Base-by-base conservation (phyloP, 345 rosid genomes). In the Rhodamnia rubescens region DNA sequence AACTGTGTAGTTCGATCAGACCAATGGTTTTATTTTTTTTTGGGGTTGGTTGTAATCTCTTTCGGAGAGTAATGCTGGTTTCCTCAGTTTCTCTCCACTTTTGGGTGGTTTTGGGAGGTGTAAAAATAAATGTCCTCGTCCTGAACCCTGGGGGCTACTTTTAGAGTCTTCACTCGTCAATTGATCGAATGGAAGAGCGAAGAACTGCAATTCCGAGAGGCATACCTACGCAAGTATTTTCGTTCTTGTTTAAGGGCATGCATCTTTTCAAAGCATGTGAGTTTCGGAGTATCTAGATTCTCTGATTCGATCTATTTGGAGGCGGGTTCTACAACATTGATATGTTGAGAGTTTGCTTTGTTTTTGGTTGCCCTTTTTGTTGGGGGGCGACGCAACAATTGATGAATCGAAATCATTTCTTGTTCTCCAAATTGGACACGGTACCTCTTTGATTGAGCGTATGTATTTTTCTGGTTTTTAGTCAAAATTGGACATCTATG, bases 1-100 rank as follows among this genome's bases (percentile, higher is more conserved):
- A 50, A 86, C 89, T 78, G 82, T 56, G 74, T 83, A 86, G 69
- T 81, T 85, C 53, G 80, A 86, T 81, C 49, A 51, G 85, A 88
- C 84, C 22, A 26, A 32, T 5, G 47, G 26, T 9, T 69, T 36
- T 0, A 36, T 18, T 69, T 36, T 24, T 69, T 47, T 85, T 85
- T 84, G 16, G 40, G 86, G 89, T 49, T 84, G 87, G 86, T 64
- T 81, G 83, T 80, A 52, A 81, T 75, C 83, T 78, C 80, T 84
- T 85, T 75, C 40, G 44, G 84, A 52, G 57, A 51, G 54, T 52
- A 52, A 54, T 82, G 22, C 83, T 50, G 53, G 44, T 82, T 82
- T 52, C 44, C 84, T 51, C 57, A 18, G 44, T 51, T 36, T 51
- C 57, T 53, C 56, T 82, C 59, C 44, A 44, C 57, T 27, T 82